These are phyloP conservation scores for Heterobasidion occidentale DNA, from an alignment of 1,284 basidiomycete species.

Conservation along the genomic window DNA sequence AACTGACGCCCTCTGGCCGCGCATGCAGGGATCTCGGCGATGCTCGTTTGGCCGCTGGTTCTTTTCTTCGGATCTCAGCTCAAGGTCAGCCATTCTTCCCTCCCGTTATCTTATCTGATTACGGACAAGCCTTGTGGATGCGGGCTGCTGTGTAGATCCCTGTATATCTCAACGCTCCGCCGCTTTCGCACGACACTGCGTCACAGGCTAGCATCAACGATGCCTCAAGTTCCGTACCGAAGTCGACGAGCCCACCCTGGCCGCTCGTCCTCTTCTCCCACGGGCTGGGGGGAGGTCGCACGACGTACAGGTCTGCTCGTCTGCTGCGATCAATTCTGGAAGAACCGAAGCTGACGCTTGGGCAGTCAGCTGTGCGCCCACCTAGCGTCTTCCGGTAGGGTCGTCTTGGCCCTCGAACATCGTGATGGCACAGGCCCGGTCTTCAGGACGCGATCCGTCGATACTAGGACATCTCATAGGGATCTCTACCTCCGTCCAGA, in stretches of 20 bases:
- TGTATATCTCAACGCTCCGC: conserved; percentile 1
- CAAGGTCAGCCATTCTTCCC: conserved; percentile 1
- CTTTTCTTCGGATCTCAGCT: conserved; percentile 6
- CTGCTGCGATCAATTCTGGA: neutral
- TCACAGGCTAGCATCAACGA: neutral
- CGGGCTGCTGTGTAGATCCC: conserved; percentile 2
- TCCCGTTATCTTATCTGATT: neutral
- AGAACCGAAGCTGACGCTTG: too few relatives aligned
- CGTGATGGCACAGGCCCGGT: conserved; percentile 64
- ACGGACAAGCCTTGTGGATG: neutral
- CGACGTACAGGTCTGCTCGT: conserved; percentile 53
- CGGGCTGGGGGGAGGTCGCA: conserved; percentile 70
- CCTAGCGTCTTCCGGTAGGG: conserved; percentile 65
- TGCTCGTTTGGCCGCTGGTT: conserved; percentile 7
- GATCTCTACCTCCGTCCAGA: conserved; percentile 17
- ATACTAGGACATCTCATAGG: conserved; percentile 10
- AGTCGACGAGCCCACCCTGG: conserved; percentile 29
- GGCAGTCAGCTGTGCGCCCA: conserved; percentile 59
- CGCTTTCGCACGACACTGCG: neutral
- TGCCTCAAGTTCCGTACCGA: neutral
- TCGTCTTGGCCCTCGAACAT: conserved; percentile 75
- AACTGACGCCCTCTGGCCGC: neutral
- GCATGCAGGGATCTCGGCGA: conserved; percentile 2
- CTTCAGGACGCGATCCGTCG: conserved; percentile 21
- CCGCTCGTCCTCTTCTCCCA: conserved; percentile 78